These are phyloP conservation scores for Globisporangium parvum DNA, from an alignment of 352 stramenopile species.

Conservation along the genomic window DNA sequence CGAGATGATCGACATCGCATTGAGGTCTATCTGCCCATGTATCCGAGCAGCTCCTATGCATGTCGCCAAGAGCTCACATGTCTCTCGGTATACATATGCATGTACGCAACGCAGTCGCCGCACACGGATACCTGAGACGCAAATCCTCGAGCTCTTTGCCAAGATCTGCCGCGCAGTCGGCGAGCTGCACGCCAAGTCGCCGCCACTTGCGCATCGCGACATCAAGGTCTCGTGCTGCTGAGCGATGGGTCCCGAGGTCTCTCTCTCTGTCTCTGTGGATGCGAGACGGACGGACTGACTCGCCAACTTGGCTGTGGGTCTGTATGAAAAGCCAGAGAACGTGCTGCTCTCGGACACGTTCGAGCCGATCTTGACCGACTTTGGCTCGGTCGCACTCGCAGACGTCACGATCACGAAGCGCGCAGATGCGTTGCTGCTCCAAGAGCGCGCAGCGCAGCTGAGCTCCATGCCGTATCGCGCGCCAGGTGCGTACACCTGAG, in stretches of 20 bases:
- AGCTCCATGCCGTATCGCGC: slow-evolving; percentile 86
- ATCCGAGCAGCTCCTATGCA: neutral
- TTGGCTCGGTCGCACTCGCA: slow-evolving; percentile 67
- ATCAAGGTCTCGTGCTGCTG: slow-evolving; percentile 51
- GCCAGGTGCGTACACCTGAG: slow-evolving; percentile 33
- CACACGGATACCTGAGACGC: slow-evolving; percentile 49
- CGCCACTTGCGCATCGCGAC: slow-evolving; percentile 77
- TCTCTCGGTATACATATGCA: neutral
- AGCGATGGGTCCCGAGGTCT: too few relatives aligned
- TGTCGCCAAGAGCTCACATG: neutral
- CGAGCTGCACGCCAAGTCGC: slow-evolving; percentile 66
- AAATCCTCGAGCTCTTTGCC: slow-evolving; percentile 79
- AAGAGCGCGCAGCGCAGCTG: slow-evolving; percentile 77
- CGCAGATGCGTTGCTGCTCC: slow-evolving; percentile 72
- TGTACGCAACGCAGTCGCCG: slow-evolving; percentile 18
- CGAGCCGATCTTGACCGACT: slow-evolving; percentile 87
- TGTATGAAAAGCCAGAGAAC: slow-evolving; percentile 67
- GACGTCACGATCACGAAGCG: slow-evolving; percentile 64
- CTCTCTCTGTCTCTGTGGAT: neutral
- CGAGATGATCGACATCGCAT: slow-evolving; percentile 73
- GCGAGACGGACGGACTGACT: neutral
- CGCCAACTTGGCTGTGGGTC: neutral
- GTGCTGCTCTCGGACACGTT: slow-evolving; percentile 70
- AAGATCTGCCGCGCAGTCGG: slow-evolving; percentile 76
- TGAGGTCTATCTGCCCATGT: slow-evolving; percentile 21